These are phyloP conservation scores for Schoenoplectus tabernaemontani DNA, from an alignment of 202 grass and related monocot genomes.

Conservation along the genomic window DNA sequence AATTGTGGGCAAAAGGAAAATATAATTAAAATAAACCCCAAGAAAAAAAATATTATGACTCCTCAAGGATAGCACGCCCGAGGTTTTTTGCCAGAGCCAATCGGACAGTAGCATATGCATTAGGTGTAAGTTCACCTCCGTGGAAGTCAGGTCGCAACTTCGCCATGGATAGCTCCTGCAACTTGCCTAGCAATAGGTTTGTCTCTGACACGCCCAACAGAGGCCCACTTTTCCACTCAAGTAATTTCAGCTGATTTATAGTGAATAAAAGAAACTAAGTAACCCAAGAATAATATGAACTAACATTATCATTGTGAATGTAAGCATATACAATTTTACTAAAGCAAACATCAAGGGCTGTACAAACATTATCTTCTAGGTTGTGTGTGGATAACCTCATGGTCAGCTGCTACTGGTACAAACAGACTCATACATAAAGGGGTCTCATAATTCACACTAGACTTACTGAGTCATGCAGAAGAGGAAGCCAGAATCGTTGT, in stretches of 20 bases:
- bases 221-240: constrained; percentile 56
- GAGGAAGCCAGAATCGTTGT: constrained; percentile 85
- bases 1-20: background rate
- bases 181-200: constrained; percentile 71
- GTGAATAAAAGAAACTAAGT: background rate
- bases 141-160: constrained; percentile 60
- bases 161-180: constrained; percentile 75
- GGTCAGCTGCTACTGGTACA: background rate
- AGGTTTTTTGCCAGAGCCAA: constrained; percentile 76
- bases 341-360: background rate
- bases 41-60: constrained; percentile 37
- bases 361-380: too few relatives aligned
- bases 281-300: background rate
- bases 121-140: constrained; percentile 37
- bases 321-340: background rate
- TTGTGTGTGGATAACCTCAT: background rate
- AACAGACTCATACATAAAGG: background rate
- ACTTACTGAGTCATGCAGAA: constrained; percentile 80
- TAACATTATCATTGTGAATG: background rate
- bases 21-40: background rate
- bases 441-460: background rate
- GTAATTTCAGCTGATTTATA: constrained; percentile 52
- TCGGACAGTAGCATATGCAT: constrained; percentile 51
- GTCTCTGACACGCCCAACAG: constrained; percentile 69
- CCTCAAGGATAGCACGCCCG: constrained; percentile 59